Evolutionary conservation across 2,329 filamentous ascomycete species (phyloP), one percentile per base, ranked within the genome.

Genomic region (Hymenotorrendiella dingleyae): DNA sequence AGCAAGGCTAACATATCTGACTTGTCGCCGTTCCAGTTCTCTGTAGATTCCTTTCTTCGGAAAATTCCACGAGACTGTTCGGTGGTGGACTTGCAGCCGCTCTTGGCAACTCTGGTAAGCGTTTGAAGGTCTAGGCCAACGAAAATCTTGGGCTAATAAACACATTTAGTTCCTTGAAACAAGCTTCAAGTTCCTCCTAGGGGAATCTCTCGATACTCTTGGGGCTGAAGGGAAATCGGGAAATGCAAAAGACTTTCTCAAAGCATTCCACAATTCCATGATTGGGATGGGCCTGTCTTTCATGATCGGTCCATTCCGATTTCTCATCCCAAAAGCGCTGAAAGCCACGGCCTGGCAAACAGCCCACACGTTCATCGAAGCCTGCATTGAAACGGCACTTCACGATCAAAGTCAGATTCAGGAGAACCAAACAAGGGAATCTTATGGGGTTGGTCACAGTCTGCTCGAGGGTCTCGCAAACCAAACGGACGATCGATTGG

Each of bases 151-250:
- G 14, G 22, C 36, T 29, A 10, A 40, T 11, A 7, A 9, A 29
- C 2, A n/a, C n/a, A n/a, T 14, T 10, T 20, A 32, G 37, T 40
- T 30, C 8, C 19, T 41, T 7, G n/a, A 41, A 11, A 26, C 39
- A 4, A 26, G 34, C 4, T 24, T 20, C 6, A 12, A 43, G 14
- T 43, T 43, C 11, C 28, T 43, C 10, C 14, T 43, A 3, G 41
- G 40, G 12, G 22, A 16, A 23, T 30, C 10, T 11, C 7, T 23
- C 5, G 6, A 17, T 79, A 2, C 67, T 48, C 34, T 10, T 16
- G 19, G 17, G 6, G 3, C 11, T 3, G n/a, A 26, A 2, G 24
- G 11, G 1, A 36, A 22, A 21, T 36, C n/a, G 22, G 21, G 34
- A 16, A n/a, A 36, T 26, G 21, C 24, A 14, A 14, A 21, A 10